phyloP scores from a whole-genome alignment of 331 rosid genomes.

The Erythrophleum ivorense region DNA sequence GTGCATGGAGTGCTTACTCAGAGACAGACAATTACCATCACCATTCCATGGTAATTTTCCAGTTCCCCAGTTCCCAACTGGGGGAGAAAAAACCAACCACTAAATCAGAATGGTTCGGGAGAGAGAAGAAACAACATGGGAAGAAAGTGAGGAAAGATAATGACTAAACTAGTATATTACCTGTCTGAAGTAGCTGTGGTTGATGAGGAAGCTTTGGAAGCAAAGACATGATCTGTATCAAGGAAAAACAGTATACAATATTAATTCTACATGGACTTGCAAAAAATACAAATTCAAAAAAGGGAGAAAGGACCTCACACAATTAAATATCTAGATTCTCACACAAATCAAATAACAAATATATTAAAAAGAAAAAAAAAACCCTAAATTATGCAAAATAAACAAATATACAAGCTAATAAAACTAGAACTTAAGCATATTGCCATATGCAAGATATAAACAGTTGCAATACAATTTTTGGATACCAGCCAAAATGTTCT shows the following conservation, averaged over 20 bases:
- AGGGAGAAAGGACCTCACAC: not conserved
- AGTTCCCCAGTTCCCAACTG: slow-evolving; percentile 5
- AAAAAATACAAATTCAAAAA: not conserved
- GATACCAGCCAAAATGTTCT: not conserved
- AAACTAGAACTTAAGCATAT: slow-evolving; percentile 15
- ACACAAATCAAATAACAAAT: not conserved
- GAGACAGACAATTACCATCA: not conserved
- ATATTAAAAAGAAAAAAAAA: not conserved
- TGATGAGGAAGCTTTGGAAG: slow-evolving; percentile 87
- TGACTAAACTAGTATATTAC: slow-evolving; percentile 44
- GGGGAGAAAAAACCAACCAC: not conserved
- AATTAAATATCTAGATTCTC: not conserved
- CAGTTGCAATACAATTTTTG: not conserved
- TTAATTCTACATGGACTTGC: slow-evolving; percentile 9
- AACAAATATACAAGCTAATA: slow-evolving; percentile 13
- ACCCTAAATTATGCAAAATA: not conserved
- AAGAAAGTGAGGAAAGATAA: not conserved
- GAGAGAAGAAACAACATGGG: not conserved
- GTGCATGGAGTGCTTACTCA: not conserved
- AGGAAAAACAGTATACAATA: slow-evolving; percentile 22
- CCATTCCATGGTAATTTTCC: slow-evolving; percentile 4
- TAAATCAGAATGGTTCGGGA: not conserved
- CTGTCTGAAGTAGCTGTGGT: slow-evolving; percentile 97
- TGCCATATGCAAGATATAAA: slow-evolving; percentile 5
- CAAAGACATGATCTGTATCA: slow-evolving; percentile 74